Evolutionary conservation across 2,329 filamentous ascomycete genomes (phyloP).

Genomic region (Pseudopithomyces maydicus): DNA sequence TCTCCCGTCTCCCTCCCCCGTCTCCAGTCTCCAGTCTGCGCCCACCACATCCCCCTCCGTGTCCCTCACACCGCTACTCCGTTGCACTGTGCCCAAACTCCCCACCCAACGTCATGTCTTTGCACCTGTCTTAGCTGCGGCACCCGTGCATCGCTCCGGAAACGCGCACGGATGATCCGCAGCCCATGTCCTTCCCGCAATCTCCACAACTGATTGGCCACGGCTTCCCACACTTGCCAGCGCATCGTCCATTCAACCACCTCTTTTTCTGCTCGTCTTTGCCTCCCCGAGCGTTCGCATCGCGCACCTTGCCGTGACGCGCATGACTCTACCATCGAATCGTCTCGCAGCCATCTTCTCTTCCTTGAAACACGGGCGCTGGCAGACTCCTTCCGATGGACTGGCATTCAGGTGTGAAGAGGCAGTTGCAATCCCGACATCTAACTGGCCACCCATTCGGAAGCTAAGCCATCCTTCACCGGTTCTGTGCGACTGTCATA

Average conservation of each 20-base stretch:
- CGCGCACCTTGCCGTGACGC: slow-evolving; percentile 6
- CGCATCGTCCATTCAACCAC: slow-evolving; percentile 30
- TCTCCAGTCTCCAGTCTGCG: neutral
- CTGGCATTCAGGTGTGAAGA: slow-evolving; percentile 18
- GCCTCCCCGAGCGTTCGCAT: slow-evolving; percentile 14
- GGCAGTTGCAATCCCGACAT: neutral
- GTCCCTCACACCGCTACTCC: slow-evolving; percentile 8
- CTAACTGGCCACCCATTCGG: neutral
- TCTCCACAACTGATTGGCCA: slow-evolving; percentile 20
- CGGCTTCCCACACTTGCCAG: slow-evolving; percentile 25
- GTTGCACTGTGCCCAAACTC: neutral
- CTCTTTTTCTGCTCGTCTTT: neutral
- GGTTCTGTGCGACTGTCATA: slow-evolving; percentile 6
- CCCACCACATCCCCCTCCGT: too few relatives aligned
- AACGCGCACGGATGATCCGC: slow-evolving; percentile 19
- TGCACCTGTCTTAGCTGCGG: neutral
- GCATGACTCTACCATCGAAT: slow-evolving; percentile 17
- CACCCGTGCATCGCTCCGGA: slow-evolving; percentile 10
- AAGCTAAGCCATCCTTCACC: slow-evolving; percentile 3
- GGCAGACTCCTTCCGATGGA: slow-evolving; percentile 17
- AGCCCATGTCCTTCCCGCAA: slow-evolving; percentile 6
- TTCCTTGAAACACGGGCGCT: neutral
- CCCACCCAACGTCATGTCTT: slow-evolving; percentile 8
- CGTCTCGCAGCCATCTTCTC: slow-evolving; percentile 1
- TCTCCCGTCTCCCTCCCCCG: too few relatives aligned